Evolutionary conservation across 441 rosid genomes (phyloP), one percentile per base, ranked within the genome.

Genomic region (Populus hybrid): DNA sequence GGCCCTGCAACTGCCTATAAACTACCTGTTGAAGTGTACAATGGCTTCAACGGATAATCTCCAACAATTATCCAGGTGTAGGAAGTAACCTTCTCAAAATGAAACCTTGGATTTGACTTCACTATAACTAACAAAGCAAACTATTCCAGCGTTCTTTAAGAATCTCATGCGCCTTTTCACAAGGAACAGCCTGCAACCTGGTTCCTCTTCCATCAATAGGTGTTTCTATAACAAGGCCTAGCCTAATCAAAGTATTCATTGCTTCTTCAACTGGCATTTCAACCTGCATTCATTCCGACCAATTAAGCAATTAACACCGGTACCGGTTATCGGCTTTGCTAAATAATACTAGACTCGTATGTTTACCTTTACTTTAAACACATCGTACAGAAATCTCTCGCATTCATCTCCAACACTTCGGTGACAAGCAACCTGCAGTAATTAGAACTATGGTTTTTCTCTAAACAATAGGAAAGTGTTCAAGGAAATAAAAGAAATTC

Each of bases 261-360:
- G 97, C 99, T 81, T 90, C 88, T 34, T 92, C 92, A 67, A 94
- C 86, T 50, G 97, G 97, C 97, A 95, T 90, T 81, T 95, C 95
- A 23, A 93, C 98, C 97, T 94, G 88, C 84, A 81, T 53, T 71
- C 69, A 34, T 35, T 71, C 73, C 77, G 8, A 18, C 61, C 0
- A 53, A 6, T 5, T 53, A 53, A 53, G 61, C 7, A 16, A 18
- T 18, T 1, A 75, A 61, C 16, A n/a, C n/a, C n/a, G n/a, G n/a
- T n/a, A 32, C 34, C 68, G 67, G 12, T 28, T 70, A 12, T 68
- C 26, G 36, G 71, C 72, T 72, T 21, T 70, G 78, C 69, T 69
- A 40, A 0, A 42, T 32, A n/a, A 79, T 23, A 53, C 18, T 74
- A 68, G 69, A 57, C 73, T 35, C 59, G 28, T 10, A n/a, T 59